Percentiles rank a stretch among this genome's conserved stretches.
phyloP scores from a whole-genome alignment of 768 basidiomycete genomes.

The Sarcodon aspratus region DNA sequence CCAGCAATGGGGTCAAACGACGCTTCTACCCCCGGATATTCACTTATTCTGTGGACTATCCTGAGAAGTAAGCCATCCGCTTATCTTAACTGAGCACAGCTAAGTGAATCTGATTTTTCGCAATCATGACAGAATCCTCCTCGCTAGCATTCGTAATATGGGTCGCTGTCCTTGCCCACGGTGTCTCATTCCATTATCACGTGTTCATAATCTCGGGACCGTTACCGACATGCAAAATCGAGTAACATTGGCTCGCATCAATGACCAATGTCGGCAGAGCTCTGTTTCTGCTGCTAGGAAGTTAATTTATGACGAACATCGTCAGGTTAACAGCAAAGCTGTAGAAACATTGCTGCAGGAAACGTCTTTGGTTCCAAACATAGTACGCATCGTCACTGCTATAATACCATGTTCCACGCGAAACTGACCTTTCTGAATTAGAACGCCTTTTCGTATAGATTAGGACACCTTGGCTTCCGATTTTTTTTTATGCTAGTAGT shows the following conservation, averaged over 20 bases:
- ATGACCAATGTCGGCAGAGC: background rate
- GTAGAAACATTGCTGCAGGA: constrained; percentile 1
- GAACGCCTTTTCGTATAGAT: no score
- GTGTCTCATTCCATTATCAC: constrained; percentile 10
- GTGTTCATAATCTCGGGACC: constrained; percentile 9
- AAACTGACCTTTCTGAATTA: no score
- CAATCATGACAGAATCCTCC: constrained; percentile 9
- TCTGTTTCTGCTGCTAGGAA: background rate
- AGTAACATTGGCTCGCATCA: background rate
- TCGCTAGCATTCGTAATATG: constrained; percentile 16
- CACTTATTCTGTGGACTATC: constrained; percentile 19
- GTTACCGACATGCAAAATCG: constrained; percentile 2
- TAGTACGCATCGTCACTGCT: no score
- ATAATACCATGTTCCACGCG: no score
- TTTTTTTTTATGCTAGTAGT: no score
- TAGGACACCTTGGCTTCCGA: no score
- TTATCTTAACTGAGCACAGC: no score
- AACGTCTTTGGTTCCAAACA: no score
- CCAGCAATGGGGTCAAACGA: constrained; percentile 13
- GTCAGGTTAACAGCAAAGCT: background rate
- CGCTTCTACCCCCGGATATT: constrained; percentile 14
- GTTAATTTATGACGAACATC: constrained; percentile 8
- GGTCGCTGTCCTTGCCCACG: constrained; percentile 21
- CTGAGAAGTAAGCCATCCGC: constrained; percentile 16
- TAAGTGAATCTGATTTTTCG: no score